Base-by-base conservation (phyloP, 306 rosid genomes). In the Parietaria judaica region DNA sequence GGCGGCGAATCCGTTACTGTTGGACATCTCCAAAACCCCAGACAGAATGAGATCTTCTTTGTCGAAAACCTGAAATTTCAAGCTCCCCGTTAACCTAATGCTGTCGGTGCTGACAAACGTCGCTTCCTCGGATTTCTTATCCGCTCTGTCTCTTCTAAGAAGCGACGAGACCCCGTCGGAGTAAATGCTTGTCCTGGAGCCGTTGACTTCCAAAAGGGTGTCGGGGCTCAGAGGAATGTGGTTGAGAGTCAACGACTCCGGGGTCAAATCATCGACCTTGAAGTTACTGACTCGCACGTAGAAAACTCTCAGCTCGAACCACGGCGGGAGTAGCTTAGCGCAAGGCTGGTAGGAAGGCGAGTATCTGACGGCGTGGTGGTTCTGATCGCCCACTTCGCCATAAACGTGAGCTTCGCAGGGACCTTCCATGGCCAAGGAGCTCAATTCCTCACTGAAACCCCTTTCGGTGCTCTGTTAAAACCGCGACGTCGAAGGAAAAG, bases 261-360 rank as follows among this genome's bases (percentile, higher is more conserved):
- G 95, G 39, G 95, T 84, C 16, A 84, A 82, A 68, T 78, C 85
- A 77, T 86, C 86, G 4, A 81, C 94, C 63, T 59, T 78, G 65
- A 88, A 82, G 49, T 87, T 78, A 67, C 90, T 79, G 5, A 88
- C 45, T 66, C 97, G 84, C 58, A 86, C 89, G 77, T 86, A 89
- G 66, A 89, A 94, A 35, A 94, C 97, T 80, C 95, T 84, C 72
- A 94, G 50, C 80, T 83, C 94, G 63, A 94, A 83, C 95, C 97
- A 88, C 2, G 87, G 60, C 37, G 89, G 81, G 15, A 80, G 67
- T 11, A 78, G 58, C 66, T 71, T 89, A 46, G 51, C 59, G 64
- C 67, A 73, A 48, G 94, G 82, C 68, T 82, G 82, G 76, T 70
- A 83, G 5, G 53, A 7, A 45, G 94, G 78, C 70, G 86, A 80